Base-by-base conservation (phyloP, 2,329 filamentous ascomycete species). In the Sporothrix inflata region DNA sequence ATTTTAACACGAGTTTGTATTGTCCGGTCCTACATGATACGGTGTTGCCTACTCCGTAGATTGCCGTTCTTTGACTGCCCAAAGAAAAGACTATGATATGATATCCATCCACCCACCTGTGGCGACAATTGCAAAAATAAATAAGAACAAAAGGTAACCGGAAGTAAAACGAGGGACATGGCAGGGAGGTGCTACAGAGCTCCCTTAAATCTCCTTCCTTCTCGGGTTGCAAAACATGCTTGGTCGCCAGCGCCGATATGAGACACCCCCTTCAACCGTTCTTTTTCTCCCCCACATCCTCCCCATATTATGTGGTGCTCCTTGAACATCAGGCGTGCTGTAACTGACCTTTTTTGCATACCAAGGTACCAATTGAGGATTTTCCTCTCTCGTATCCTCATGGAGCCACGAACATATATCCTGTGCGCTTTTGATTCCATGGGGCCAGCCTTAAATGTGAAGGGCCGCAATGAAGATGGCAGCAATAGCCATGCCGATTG, bases 401-500 rank as follows among this genome's bases (percentile, higher is more conserved):
- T 16, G 7, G 21, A 11, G n/a, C 60, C 40, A 24, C 38, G 21
- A 27, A 4, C 2, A 4, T 6, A 3, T 9, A 3, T 45, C 27
- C 14, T 12, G 60, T 45, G 60, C 12, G 14, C 38, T 45, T 45
- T 4, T 27, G 9, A 6, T 14, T 14, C n/a, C n/a, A 63, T 21
- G 19, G 51, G 11, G 24, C 12, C 53, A 27, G 6, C n/a, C 19
- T 63, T 63, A 63, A 34, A 63, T 42, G 57, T 42, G n/a, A 45
- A 68, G 55, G 70, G 82, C 73, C 61, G 79, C 72, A 51, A 81
- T 78, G 77, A 80, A 78, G 67, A 81, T 74, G 61, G 76, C 76
- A 14, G 79, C 79, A 49, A 82, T 72, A 69, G 83, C 75, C 79
- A 84, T 79, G 74, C 83, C 75, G 49, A 78, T 75, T 73, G 79